Base-by-base conservation (phyloP, 768 basidiomycete species). In the Lyophyllum shimeji region DNA sequence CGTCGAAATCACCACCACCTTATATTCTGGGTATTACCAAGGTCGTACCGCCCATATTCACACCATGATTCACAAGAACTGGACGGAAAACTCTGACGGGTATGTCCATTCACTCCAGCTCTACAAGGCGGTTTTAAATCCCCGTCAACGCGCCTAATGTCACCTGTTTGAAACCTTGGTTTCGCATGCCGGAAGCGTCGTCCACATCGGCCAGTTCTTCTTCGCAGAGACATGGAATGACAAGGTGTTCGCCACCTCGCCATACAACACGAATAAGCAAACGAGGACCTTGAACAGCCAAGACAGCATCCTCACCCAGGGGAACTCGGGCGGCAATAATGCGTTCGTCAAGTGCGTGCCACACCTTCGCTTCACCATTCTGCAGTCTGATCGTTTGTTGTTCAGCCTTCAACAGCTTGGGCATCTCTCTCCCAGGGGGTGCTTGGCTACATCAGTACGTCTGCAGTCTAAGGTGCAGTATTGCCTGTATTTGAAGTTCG, bases 201-300 rank as follows among this genome's bases (percentile, higher is more conserved):
- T 65, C 33, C 73, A 73, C 53, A 64, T 71, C 25, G 74, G 73
- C 3, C 72, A 72, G 55, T 64, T 74, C 57, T 74, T 73, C 67
- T 73, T 74, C 48, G 62, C 67, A 39, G 73, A 72, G 48, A 59
- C 52, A 3, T 66, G 69, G 63, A 69, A 67, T 48, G 61, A 68
- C 42, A 51, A 60, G 37, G 68, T 74, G 27, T 63, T 63, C 51
- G 61, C 60, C 7, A 62, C 60, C 9, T 40, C 59, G 11, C 64
- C 67, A 18, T 74, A 74, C 59, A 66, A 51, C 48, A 52, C 50
- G 48, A 71, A 66, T 55, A 69, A 53, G 3, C 63, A 70, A 24
- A 55, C 49, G 1, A 59, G 71, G 24, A 67, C 66, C 2, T 40
- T 61, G 50, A 73, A 75, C 56, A 56, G 44, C 21, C 63, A 69